phyloP scores from a whole-genome alignment of 495 filamentous ascomycete species.

The Annulohypoxylon stygium region DNA sequence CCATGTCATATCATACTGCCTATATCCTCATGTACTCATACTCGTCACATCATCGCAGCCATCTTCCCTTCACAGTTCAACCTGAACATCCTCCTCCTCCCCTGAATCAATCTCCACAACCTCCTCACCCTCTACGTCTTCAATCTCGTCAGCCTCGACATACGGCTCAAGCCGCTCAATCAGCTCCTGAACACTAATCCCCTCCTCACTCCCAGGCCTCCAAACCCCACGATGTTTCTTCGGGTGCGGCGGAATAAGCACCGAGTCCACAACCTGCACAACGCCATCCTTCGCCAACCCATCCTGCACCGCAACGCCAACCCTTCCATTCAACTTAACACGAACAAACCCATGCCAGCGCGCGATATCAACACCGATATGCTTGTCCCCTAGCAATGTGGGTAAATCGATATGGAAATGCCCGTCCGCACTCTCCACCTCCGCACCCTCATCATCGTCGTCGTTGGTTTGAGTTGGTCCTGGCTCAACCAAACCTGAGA shows the following conservation, averaged over 20 bases:
- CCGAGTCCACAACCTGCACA: conserved; percentile 75
- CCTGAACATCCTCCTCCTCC: conserved; percentile 40
- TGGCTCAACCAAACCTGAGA: too few relatives aligned
- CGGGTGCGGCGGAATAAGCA: conserved; percentile 79
- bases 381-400: conserved; percentile 71
- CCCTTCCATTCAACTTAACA: conserved; percentile 79
- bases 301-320: conserved; percentile 71
- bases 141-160: conserved; percentile 29
- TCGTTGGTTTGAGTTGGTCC: neutral
- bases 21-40: neutral
- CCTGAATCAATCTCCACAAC: conserved; percentile 13
- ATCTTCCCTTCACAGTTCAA: conserved; percentile 31
- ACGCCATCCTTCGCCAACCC: conserved; percentile 79
- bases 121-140: conserved; percentile 24
- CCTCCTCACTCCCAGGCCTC: conserved; percentile 55
- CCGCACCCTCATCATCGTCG: neutral
- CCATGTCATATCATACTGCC: conserved; percentile 3
- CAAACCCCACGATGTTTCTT: conserved; percentile 33
- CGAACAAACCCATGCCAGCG: conserved; percentile 70
- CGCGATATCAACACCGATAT: conserved; percentile 75
- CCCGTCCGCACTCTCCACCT: conserved; percentile 17
- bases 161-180: conserved; percentile 63
- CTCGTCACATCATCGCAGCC: conserved; percentile 1
- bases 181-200: conserved; percentile 74
- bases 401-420: conserved; percentile 73